Conservation (phyloP, 768 basidiomycete species). For the Pleurotus eryngii region DNA sequence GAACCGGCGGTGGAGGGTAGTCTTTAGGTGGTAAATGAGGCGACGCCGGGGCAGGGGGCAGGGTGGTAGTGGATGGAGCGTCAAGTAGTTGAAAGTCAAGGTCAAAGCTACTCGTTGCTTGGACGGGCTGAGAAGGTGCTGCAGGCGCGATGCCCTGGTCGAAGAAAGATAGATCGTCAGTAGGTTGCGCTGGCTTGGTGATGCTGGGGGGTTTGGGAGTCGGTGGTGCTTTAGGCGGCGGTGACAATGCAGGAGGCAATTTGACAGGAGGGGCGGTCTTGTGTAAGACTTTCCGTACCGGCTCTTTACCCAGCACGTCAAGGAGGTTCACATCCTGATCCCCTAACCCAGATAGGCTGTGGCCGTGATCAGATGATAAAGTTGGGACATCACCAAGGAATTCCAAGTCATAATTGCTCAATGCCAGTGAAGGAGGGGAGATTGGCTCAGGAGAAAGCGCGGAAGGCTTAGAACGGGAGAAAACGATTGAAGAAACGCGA, state of each 20-base stretch:
- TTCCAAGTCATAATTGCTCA: constrained; percentile 79
- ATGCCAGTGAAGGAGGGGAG: constrained; percentile 45
- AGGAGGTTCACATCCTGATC: neutral
- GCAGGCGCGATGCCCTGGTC: neutral
- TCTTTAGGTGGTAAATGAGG: constrained; percentile 1
- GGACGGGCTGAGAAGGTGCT: neutral
- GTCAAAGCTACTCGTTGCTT: neutral
- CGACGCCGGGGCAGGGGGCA: neutral
- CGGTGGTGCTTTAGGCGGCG: constrained; percentile 26
- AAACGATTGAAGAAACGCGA: constrained; percentile 83
- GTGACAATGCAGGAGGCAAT: constrained; percentile 46
- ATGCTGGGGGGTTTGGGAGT: constrained; percentile 3
- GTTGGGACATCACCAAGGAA: constrained; percentile 60
- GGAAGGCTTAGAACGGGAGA: constrained; percentile 47
- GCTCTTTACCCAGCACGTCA: neutral
- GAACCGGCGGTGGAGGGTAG: neutral
- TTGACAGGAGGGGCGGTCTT: constrained; percentile 18
- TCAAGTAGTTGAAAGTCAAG: constrained; percentile 2
- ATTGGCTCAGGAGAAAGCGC: constrained; percentile 17
- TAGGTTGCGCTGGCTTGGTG: neutral
- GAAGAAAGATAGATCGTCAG: neutral
- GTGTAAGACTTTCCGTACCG: constrained; percentile 10
- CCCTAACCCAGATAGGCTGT: neutral
- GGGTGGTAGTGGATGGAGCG: neutral
- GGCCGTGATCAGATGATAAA: neutral